phyloP scores from a whole-genome alignment of 371 early-diverging fungal genomes.

The Caulochytrium protostelioides region DNA sequence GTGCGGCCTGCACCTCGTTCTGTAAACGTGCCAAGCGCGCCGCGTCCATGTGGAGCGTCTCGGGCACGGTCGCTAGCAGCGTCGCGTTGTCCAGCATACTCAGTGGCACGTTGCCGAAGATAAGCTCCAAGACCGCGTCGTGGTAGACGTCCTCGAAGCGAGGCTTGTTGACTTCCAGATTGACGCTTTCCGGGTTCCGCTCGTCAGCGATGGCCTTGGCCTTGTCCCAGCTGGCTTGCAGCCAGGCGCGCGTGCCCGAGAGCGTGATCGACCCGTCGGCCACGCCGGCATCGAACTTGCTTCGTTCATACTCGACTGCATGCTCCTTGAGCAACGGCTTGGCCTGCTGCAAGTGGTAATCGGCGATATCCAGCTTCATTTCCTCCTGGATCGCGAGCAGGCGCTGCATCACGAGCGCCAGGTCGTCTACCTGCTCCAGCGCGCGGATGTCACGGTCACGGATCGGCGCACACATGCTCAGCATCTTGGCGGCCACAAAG shows the following conservation, averaged over 20 bases:
- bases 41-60: constrained; percentile 43
- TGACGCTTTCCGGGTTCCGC: constrained; percentile 40
- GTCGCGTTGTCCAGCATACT: not conserved
- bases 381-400: constrained; percentile 34
- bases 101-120: constrained; percentile 11
- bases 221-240: constrained; percentile 13
- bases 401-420: constrained; percentile 17
- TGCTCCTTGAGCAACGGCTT: constrained; percentile 37
- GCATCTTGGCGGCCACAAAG: constrained; percentile 30
- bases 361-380: constrained; percentile 53
- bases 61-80: constrained; percentile 27
- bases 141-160: constrained; percentile 32
- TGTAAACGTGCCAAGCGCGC: constrained; percentile 34
- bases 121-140: constrained; percentile 35
- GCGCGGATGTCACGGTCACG: constrained; percentile 36
- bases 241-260: constrained; percentile 33
- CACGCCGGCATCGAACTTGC: constrained; percentile 31
- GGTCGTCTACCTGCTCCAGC: constrained; percentile 9
- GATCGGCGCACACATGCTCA: constrained; percentile 48
- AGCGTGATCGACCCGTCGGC: constrained; percentile 20
- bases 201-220: constrained; percentile 19
- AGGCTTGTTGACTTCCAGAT: constrained; percentile 15
- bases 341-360: constrained; percentile 36
- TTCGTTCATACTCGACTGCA: constrained; percentile 45
- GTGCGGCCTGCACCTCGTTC: constrained; percentile 41